Base-by-base conservation (phyloP, 257 asterid genomes). In the Haberlea rhodopensis region DNA sequence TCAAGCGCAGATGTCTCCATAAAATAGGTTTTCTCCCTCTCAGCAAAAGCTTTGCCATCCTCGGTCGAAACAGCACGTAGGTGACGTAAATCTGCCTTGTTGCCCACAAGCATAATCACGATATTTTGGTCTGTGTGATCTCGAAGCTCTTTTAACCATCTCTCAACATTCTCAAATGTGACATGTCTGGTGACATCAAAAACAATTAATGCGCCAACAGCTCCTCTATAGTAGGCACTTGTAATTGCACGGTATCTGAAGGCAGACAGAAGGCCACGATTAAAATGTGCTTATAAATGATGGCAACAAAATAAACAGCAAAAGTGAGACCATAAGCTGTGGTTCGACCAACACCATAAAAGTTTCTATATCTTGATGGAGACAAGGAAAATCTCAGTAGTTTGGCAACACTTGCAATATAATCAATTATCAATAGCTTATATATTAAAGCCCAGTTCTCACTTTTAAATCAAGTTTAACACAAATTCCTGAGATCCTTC, bases 1-100 rank as follows among this genome's bases (percentile, higher is more conserved):
- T 85, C 91, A 0, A 85, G 88, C 24, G 91, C 91, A 5, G 91
- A 85, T 8, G 91, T 85, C 72, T 85, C 91, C 82, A 85, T 82
- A 22, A 82, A 85, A 58, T 71, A 85, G n/a, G 81, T 75, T 8
- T 65, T 82, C 57, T 82, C 88, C 65, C 75, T 80, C 78, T 82
- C 85, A 34, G 91, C 77, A 66, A 76, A 85, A 45, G 85, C 71
- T 51, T 72, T 71, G 19, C 82, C 88, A 0, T 82, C 88, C 75
- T 85, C 88, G 0, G 84, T 78, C 29, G 88, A 78, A 26, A 85
- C 91, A 57, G 88, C 88, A 11, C 88, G 84, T 27, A 82, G 71
- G 77, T 85, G 88, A 4, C 85, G 85, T 66, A 85, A 63, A 63
- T 85, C 91, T 5, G 88, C 91, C 80, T 85, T 85, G 69, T 85